Evolutionary conservation across 345 rosid species (phyloP), one percentile per base, ranked within the genome.

Genomic region (Combretum micranthum): DNA sequence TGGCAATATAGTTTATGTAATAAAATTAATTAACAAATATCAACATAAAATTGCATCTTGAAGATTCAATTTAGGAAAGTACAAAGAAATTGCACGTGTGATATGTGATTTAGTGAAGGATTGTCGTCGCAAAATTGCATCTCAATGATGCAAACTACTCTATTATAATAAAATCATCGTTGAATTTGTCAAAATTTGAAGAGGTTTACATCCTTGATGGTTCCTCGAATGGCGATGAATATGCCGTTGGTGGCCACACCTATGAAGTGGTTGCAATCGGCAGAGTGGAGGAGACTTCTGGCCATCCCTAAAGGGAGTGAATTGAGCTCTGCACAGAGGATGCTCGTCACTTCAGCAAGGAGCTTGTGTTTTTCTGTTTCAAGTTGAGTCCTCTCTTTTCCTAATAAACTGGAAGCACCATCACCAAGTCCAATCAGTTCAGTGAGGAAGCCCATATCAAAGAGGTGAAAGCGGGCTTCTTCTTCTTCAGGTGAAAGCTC

Each of bases 301-400:
- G 77, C 55, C 20, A 78, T 92, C 15, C 87, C 86, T 14, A 62
- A 49, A 42, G 49, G 21, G 11, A 65, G 79, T 15, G 84, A 83
- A 21, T 26, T 80, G 53, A 75, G 84, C 8, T 65, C 78, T 46
- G 83, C 86, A 63, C 87, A 83, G 80, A 80, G 64, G 69, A 66
- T 83, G 86, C 65, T 86, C 65, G 67, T 76, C 64, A 73, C 84
- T 54, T 86, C 96, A 15, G 77, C 87, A 47, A 83, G 94, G 74
- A 79, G 91, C 72, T 64, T 89, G 71, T 80, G 88, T 10, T 82
- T 83, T 39, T 83, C 97, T n/a, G 56, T 86, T 86, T 81, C 97
- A 84, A 65, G 89, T 83, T 2, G 95, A 79, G 57, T 87, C 93
- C n/a, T n/a, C n/a, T n/a, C 43, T 85, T 83, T 69, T 71, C 97